These are phyloP conservation scores for Vigna trinervia DNA, from an alignment of 306 rosid species.

Conservation along the genomic window DNA sequence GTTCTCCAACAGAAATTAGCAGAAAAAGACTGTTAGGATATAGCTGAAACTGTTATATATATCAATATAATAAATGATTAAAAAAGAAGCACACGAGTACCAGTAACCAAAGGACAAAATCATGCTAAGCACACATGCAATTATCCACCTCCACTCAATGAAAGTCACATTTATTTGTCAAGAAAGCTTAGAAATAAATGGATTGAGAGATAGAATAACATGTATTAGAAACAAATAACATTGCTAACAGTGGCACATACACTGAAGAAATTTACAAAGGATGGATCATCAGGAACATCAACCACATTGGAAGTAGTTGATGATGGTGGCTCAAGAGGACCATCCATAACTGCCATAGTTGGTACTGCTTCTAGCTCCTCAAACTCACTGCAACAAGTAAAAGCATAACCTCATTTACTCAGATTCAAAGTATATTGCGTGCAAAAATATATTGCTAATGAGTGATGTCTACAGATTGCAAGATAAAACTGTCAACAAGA, in stretches of 20 bases:
- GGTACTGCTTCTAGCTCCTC: constrained; percentile 71
- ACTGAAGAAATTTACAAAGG: constrained; percentile 69
- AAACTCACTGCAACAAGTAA: constrained; percentile 57
- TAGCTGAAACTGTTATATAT: constrained; percentile 23
- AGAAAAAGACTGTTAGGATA: constrained; percentile 10
- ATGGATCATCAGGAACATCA: constrained; percentile 60
- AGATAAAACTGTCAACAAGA: constrained; percentile 25
- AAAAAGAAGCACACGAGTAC: neutral
- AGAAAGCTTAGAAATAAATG: constrained; percentile 14
- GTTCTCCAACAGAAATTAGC: constrained; percentile 12
- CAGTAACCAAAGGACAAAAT: constrained; percentile 25
- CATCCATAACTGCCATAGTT: constrained; percentile 71
- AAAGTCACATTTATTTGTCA: constrained; percentile 17
- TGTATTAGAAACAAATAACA: constrained; percentile 29
- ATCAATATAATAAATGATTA: neutral
- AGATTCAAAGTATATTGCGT: constrained; percentile 29
- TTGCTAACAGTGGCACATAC: constrained; percentile 46
- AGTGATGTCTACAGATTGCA: neutral
- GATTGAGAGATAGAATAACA: neutral
- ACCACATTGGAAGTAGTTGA: constrained; percentile 55
- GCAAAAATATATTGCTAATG: constrained; percentile 13
- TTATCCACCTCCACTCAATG: neutral
- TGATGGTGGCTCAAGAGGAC: constrained; percentile 63
- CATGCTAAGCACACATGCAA: constrained; percentile 21
- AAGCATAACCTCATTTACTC: constrained; percentile 28